phyloP scores from a whole-genome alignment of 192 early-diverging fungal genomes.

The Coemansia sp. region DNA sequence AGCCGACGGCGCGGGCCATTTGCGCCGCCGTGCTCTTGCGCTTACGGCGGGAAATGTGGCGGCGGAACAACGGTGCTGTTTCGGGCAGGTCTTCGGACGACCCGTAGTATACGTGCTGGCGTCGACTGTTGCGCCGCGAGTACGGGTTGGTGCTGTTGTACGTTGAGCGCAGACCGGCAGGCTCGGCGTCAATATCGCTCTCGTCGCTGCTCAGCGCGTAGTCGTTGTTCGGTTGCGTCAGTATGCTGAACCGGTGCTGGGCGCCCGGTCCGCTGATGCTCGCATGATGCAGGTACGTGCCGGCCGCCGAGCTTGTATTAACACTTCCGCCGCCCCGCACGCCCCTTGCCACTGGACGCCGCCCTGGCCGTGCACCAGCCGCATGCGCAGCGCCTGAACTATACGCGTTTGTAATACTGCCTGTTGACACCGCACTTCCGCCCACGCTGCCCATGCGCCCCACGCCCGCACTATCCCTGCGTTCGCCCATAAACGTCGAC shows the following conservation, averaged over 20 bases:
- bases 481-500: constrained; percentile 45
- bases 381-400: constrained; percentile 19
- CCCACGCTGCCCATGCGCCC: constrained; percentile 1
- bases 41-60: constrained; percentile 44
- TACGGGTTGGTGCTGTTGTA: constrained; percentile 28
- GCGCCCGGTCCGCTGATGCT: constrained; percentile 28
- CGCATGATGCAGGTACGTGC: constrained; percentile 1
- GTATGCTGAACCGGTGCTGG: constrained; percentile 50
- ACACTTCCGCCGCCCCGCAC: constrained; percentile 14
- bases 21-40: constrained; percentile 26
- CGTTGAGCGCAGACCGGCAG: constrained; percentile 47
- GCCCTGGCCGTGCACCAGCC: background rate
- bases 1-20: constrained; percentile 17
- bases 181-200: constrained; percentile 49
- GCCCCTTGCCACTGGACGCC: background rate
- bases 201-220: constrained; percentile 46
- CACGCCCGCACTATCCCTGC: constrained; percentile 36
- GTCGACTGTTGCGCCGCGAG: constrained; percentile 50
- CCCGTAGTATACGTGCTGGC: constrained; percentile 49
- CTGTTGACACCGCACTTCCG: constrained; percentile 19
- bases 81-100: constrained; percentile 53
- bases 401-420: constrained; percentile 31
- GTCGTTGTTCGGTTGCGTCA: constrained; percentile 50
- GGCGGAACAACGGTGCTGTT: constrained; percentile 50
- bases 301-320: background rate